These are phyloP conservation scores for Suillus clintonianus DNA, from an alignment of 768 basidiomycete genomes.

Conservation along the genomic window DNA sequence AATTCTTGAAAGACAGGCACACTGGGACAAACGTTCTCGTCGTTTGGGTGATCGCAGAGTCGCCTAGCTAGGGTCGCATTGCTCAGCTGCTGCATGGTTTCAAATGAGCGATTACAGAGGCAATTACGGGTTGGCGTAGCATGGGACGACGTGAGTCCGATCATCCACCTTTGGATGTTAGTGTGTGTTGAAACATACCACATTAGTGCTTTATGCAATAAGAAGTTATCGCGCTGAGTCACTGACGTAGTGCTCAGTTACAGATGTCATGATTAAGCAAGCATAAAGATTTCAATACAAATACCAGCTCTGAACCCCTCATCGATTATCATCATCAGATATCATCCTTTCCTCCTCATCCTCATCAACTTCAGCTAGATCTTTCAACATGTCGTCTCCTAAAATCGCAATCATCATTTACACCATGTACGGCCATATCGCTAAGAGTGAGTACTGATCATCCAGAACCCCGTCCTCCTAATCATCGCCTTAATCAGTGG, in stretches of 20 bases:
- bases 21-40: not conserved
- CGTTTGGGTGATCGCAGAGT: not conserved
- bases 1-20: slow-evolving; percentile 10
- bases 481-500: slow-evolving; percentile 46
- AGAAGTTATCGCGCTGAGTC: not conserved
- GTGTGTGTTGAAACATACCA: not conserved
- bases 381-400: slow-evolving; percentile 46
- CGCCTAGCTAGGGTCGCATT: not conserved
- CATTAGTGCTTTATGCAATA: slow-evolving; percentile 4
- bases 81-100: not conserved
- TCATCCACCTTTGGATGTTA: slow-evolving; percentile 7
- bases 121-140: not conserved
- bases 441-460: slow-evolving; percentile 47
- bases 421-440: slow-evolving; percentile 74
- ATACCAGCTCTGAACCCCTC: not conserved
- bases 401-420: slow-evolving; percentile 74
- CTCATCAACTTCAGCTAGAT: slow-evolving; percentile 5
- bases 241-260: not conserved
- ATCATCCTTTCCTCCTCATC: not conserved
- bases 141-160: slow-evolving; percentile 3
- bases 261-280: not conserved
- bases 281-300: slow-evolving; percentile 12
- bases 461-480: slow-evolving; percentile 3
- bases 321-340: not conserved
- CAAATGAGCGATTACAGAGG: not conserved